Evolutionary conservation across 192 early-diverging fungal species (phyloP), one percentile per base, ranked within the genome.

Genomic region (Chytriomyces hyalinus): DNA sequence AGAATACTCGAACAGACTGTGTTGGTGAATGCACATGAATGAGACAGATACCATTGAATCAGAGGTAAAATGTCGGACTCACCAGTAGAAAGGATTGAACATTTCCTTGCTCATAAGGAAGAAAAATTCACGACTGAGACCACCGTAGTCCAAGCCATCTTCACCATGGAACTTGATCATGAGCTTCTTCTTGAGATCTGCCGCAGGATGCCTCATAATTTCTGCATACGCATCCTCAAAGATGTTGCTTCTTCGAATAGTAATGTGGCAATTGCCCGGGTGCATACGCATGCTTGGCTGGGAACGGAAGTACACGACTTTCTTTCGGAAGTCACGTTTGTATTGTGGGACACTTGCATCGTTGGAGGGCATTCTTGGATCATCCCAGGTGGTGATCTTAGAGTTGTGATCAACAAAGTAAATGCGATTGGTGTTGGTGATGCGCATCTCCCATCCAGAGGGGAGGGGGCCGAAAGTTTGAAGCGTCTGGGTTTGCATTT

Each of bases 161-260:
- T 99, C 97, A 66, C 96, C 96, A 75, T 96, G 95, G 80, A 99
- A 99, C 83, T 98, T 99, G 82, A 99, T 96, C 94, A 97, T 96
- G 66, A 99, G 80, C 49, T 95, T 89, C 88, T 99, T 97, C 86
- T 96, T 97, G 69, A 99, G 86, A 84, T 99, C 97, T 6, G 86
- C 85, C 13, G 94, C 89, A 6, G 91, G 89, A 78, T 94, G 92
- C 49, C 96, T 91, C 97, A 99, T 99, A 49, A 99, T 89, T 80
- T 97, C 95, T 47, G 93, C 89, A 87, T 94, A 99, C 43, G 96
- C 87, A 85, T 99, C 95, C 84, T 97, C 97, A 86, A 99, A 98
- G 66, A 99, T 94, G 80, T 85, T 87, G 65, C 90, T 89, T 44
- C 97, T 90, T 49, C 93, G 85, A 43, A 99, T 92, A 79, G 95